Base-by-base conservation (phyloP, 1,139 yeast genomes). In the Candida sojae region DNA sequence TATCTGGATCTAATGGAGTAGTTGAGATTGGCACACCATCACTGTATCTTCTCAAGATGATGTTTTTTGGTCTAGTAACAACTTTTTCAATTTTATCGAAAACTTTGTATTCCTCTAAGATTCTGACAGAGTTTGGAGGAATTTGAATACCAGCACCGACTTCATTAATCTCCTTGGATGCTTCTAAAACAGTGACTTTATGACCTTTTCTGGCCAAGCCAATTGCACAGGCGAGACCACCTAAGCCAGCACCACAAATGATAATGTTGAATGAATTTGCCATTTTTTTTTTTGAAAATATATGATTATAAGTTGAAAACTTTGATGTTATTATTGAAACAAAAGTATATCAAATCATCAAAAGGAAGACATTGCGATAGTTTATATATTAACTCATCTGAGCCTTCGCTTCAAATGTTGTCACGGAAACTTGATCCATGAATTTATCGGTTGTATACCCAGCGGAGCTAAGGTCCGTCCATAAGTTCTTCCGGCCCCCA, bases 81-180 rank as follows among this genome's bases (percentile, higher is more conserved):
- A 51, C 39, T 3, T 53, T 51, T 32, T 54, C 53, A 8, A 70
- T 53, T 8, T 57, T 49, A 26, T 61, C 57, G 48, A 57, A 51
- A 45, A 63, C 52, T 1, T 72, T 72, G 46, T 62, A 58, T 8
- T 51, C 50, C 29, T 57, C 56, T 21, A 66, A 52, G 29, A 67
- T 59, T 41, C 57, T 53, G 36, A 62, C 56, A 21, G 70, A 60
- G 39, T 66, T 67, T 12, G 73, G 73, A 13, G 70, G 70, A 32
- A 66, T 58, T 54, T 68, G 73, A 46, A 68, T 68, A 9, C 73
- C 73, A 7, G 76, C 77, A 6, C 77, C 77, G 8, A 72, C 74
- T 54, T 72, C 77, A 12, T 66, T 67, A 11, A 67, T 56, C 39
- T 53, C 57, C 35, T 56, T 54, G 25, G 72, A 67, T 37, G 66